phyloP scores from a whole-genome alignment of 352 stramenopile genomes.

The Phytophthora aleatoria region DNA sequence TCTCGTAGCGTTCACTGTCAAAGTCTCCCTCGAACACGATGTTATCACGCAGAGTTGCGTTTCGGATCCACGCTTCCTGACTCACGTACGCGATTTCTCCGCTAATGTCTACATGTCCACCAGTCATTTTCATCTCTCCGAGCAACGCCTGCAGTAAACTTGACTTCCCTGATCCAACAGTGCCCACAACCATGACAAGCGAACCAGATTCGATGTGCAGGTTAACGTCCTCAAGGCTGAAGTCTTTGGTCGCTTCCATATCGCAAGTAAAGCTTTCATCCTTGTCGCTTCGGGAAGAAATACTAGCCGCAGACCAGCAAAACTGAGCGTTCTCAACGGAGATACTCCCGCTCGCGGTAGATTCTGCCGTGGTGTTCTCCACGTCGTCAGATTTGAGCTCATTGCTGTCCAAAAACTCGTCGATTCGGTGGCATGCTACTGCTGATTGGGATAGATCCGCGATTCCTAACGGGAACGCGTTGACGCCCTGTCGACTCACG shows the following conservation, averaged over 20 bases:
- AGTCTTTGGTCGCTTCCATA: background rate
- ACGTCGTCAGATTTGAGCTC: slow-evolving; percentile 16
- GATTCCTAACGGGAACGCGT: slow-evolving; percentile 36
- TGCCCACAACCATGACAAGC: slow-evolving; percentile 59
- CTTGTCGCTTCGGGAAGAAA: background rate
- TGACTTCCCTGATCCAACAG: slow-evolving; percentile 64
- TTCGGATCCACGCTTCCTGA: no score
- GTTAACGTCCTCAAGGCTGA: slow-evolving; percentile 26
- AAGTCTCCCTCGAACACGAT: no score
- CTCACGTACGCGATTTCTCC: no score
- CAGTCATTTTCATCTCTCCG: slow-evolving; percentile 41
- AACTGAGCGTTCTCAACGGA: slow-evolving; percentile 16
- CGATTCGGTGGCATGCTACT: slow-evolving; percentile 33
- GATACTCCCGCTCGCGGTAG: slow-evolving; percentile 9
- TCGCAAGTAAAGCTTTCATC: no score
- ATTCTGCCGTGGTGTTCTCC: background rate
- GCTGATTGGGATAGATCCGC: slow-evolving; percentile 33
- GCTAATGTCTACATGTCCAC: slow-evolving; percentile 7
- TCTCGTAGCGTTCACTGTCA: no score
- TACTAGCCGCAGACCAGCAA: slow-evolving; percentile 9
- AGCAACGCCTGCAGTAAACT: slow-evolving; percentile 53
- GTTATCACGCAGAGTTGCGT: no score
- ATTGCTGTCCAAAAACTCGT: slow-evolving; percentile 34
- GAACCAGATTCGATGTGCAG: slow-evolving; percentile 51
- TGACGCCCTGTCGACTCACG: slow-evolving; percentile 32